phyloP scores from a whole-genome alignment of 179 eudicot genomes.

The Heliamphora pulchella region DNA sequence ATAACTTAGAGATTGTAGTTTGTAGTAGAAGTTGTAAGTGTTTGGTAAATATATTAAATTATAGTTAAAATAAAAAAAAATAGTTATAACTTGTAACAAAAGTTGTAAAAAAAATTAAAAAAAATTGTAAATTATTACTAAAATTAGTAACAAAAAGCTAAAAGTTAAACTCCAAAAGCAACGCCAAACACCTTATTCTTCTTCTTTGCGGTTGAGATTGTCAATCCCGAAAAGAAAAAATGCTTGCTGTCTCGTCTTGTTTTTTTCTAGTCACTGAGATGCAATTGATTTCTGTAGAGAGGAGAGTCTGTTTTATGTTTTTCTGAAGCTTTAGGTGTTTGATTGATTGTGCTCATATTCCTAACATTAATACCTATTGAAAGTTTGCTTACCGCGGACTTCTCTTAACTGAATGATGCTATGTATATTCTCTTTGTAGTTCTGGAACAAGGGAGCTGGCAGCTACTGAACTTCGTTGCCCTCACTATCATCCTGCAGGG shows the following conservation, averaged over 20 bases:
- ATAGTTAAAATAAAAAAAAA: too few species aligned
- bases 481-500: slow-evolving; percentile 26
- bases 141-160: too few species aligned
- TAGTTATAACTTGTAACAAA: too few species aligned
- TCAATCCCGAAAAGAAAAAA: neutral
- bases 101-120: too few species aligned
- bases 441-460: slow-evolving; percentile 15
- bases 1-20: too few species aligned
- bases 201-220: neutral
- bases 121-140: too few species aligned
- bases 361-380: neutral
- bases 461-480: slow-evolving; percentile 16
- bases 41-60: too few species aligned
- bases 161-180: too few species aligned
- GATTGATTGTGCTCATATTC: neutral
- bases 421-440: slow-evolving; percentile 20
- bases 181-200: too few species aligned
- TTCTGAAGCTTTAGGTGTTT: neutral
- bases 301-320: neutral
- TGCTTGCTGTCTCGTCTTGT: neutral
- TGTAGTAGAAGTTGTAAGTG: too few species aligned
- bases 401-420: neutral
- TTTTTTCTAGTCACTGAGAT: neutral
- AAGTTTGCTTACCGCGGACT: neutral
- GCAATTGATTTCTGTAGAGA: neutral